Evolutionary conservation across 805 yeast species (phyloP).

Genomic region (Lachancea nothofagi): DNA sequence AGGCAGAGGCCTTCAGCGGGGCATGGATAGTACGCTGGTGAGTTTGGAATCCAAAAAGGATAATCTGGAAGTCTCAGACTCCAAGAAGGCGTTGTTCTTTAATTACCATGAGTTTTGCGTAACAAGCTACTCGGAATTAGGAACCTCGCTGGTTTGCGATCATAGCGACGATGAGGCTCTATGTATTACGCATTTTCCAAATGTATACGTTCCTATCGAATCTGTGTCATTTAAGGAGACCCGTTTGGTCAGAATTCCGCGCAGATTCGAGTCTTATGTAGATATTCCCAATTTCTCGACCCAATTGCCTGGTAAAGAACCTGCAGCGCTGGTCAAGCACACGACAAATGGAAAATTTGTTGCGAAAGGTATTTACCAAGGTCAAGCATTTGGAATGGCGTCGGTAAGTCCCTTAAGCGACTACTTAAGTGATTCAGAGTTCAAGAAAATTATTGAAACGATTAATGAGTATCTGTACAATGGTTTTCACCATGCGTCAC

Average conservation of each 20-base stretch:
- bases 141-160: conserved; percentile 13
- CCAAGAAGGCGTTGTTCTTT: conserved; percentile 41
- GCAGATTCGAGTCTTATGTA: conserved; percentile 38
- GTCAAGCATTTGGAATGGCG: conserved; percentile 44
- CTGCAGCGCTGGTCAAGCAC: conserved; percentile 47
- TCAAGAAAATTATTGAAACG: conserved; percentile 35
- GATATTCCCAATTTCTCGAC: conserved; percentile 52
- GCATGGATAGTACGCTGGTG: conserved; percentile 15
- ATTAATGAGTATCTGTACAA: conserved; percentile 40
- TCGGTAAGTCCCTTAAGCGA: conserved; percentile 48
- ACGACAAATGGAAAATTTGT: conserved; percentile 23
- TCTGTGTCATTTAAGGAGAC: conserved; percentile 35
- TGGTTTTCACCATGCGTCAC: conserved; percentile 44
- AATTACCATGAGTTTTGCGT: conserved; percentile 61
- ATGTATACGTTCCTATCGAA: conserved; percentile 38
- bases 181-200: conserved; percentile 64
- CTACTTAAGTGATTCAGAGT: conserved; percentile 37
- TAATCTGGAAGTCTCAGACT: neutral
- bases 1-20: neutral
- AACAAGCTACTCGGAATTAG: conserved; percentile 29
- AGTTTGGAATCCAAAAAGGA: conserved; percentile 14
- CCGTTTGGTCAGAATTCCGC: conserved; percentile 61
- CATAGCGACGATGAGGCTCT: conserved; percentile 35
- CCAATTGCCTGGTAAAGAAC: conserved; percentile 54
- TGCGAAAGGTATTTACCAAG: conserved; percentile 37